These are phyloP conservation scores for Sclerotinia minor DNA, from an alignment of 2,329 filamentous ascomycete species.

Conservation along the genomic window DNA sequence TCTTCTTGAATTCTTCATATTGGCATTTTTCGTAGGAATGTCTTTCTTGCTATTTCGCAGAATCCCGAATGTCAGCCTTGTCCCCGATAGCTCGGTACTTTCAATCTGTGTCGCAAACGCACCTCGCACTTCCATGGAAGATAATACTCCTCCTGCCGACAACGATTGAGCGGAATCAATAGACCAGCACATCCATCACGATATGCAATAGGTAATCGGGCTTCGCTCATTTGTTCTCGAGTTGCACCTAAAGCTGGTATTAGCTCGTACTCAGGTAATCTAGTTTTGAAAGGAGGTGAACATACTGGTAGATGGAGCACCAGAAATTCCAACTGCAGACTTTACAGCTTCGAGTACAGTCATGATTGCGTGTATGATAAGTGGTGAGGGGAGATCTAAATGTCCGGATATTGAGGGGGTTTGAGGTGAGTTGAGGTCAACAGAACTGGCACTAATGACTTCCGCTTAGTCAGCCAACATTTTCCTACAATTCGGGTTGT, in stretches of 20 bases:
- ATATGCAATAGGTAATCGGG: slow-evolving; percentile 84
- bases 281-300: slow-evolving; percentile 17
- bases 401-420: slow-evolving; percentile 14
- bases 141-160: slow-evolving; percentile 89
- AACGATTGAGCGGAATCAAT: slow-evolving; percentile 92
- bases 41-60: slow-evolving; percentile 73
- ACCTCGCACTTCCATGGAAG: slow-evolving; percentile 98
- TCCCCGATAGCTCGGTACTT: background rate
- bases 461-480: slow-evolving; percentile 4
- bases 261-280: slow-evolving; percentile 43
- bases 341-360: slow-evolving; percentile 51
- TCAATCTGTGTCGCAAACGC: slow-evolving; percentile 43
- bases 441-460: slow-evolving; percentile 7
- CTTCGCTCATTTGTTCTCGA: slow-evolving; percentile 90
- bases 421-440: slow-evolving; percentile 1
- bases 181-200: slow-evolving; percentile 94
- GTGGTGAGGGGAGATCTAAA: background rate
- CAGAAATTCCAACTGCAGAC: slow-evolving; percentile 48
- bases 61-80: slow-evolving; percentile 29
- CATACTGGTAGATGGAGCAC: slow-evolving; percentile 36
- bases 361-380: slow-evolving; percentile 41
- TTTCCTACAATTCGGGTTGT: background rate
- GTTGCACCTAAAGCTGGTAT: slow-evolving; percentile 54
- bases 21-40: slow-evolving; percentile 99
- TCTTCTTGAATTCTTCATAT: slow-evolving; percentile 97